Evolutionary conservation across 306 rosid species (phyloP).

Genomic region (Malus orientalis): DNA sequence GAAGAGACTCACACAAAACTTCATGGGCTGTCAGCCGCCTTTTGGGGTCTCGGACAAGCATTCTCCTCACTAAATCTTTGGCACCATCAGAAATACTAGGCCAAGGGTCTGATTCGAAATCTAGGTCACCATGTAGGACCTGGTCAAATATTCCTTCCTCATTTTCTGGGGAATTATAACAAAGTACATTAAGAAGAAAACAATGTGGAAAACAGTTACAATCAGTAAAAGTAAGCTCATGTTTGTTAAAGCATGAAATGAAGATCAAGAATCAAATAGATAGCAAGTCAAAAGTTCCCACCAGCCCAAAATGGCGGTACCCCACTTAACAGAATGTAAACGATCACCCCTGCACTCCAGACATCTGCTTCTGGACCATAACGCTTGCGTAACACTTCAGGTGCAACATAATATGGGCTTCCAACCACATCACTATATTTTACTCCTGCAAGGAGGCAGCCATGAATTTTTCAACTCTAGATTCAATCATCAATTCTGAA

Average conservation of each 20-base stretch:
- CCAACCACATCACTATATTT: conserved; percentile 85
- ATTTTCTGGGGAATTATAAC: conserved; percentile 34
- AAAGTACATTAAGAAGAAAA: background rate
- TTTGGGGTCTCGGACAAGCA: conserved; percentile 89
- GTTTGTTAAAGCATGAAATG: background rate
- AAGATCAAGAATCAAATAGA: background rate
- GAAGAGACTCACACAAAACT: conserved; percentile 72
- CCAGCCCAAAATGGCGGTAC: conserved; percentile 99
- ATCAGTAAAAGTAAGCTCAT: background rate
- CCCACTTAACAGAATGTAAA: conserved; percentile 93
- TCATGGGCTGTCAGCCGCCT: conserved; percentile 76
- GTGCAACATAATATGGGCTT: conserved; percentile 97
- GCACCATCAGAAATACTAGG: conserved; percentile 92
- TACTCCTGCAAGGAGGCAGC: conserved; percentile 54
- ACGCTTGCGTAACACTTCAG: conserved; percentile 81
- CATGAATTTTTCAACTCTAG: conserved; percentile 13
- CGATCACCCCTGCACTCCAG: conserved; percentile 98
- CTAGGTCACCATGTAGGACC: conserved; percentile 85
- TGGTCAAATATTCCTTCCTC: conserved; percentile 95
- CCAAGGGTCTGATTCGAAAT: conserved; percentile 91
- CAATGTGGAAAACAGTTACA: background rate
- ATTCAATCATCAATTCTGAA: background rate
- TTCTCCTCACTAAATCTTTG: conserved; percentile 86
- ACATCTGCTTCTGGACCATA: conserved; percentile 98
- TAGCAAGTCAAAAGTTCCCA: conserved; percentile 26